Base-by-base conservation (phyloP, 2,329 filamentous ascomycete genomes). In the Neurospora sp. region DNA sequence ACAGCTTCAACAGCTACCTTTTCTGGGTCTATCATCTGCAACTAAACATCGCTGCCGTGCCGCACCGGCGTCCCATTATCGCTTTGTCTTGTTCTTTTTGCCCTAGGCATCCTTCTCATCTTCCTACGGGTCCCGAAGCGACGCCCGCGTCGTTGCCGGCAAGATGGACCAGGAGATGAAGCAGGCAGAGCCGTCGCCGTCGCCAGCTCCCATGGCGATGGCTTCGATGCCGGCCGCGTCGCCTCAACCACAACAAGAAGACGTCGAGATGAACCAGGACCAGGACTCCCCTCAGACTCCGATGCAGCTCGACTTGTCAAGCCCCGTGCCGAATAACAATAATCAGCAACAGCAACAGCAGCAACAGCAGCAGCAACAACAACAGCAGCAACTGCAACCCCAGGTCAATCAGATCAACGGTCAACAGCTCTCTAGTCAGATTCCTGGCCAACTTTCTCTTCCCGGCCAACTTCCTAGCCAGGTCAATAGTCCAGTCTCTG, bases 81-180 rank as follows among this genome's bases (percentile, higher is more conserved):
- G 52, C 28, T 10, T 36, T 33, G 33, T 10, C 28, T n/a, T 15
- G 15, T 33, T 33, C 28, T 15, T 36, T 62, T 62, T 62, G 52
- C 52, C 52, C 52, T 62, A 62, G 52, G 52, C 52, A 62, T 17
- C 52, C 28, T 62, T 28, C 23, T 62, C 23, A n/a, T 62, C 52
- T 3, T 62, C 15, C 52, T 8, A 10, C 8, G 4, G 52, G 52
- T 36, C 52, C 12, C 6, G 17, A 36, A 62, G 23, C 52, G 52
- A 33, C 52, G 52, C 12, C 52, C 40, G 52, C 40, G 40, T 65
- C 66, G 43, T 52, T 41, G 41, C 8, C 52, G 68, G 62, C 57
- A 41, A 69, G 17, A 73, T 74, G 71, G 74, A 73, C 69, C 69
- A 69, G 67, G 73, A 74, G 66, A 73, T 72, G 69, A 69, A 71